These are phyloP conservation scores for Vitis amurensis DNA, from an alignment of 164 flowering plant species.

Conservation along the genomic window DNA sequence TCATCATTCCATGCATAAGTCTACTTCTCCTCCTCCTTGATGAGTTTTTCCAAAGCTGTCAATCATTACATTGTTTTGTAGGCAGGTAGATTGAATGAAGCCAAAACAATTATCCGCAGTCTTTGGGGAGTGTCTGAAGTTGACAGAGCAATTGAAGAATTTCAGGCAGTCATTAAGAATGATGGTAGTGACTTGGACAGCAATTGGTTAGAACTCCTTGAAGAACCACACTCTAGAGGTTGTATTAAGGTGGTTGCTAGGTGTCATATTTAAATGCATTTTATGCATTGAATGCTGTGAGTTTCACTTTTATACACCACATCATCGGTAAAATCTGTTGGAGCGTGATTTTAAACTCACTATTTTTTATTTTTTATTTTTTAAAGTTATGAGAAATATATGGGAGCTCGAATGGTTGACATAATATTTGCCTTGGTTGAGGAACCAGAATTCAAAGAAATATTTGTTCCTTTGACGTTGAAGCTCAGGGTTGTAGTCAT, in stretches of 20 bases:
- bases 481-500: no score
- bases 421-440: neutral
- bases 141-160: constrained; percentile 59
- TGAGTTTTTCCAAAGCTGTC: neutral
- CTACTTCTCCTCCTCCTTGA: neutral
- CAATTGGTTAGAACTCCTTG: constrained; percentile 72
- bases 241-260: constrained; percentile 40
- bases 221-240: constrained; percentile 80
- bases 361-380: neutral
- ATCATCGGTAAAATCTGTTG: no score
- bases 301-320: no score
- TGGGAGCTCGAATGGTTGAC: neutral
- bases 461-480: no score
- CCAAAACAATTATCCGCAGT: constrained; percentile 48
- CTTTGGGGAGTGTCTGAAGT: constrained; percentile 79
- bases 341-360: neutral
- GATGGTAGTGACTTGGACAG: constrained; percentile 58
- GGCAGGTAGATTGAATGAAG: constrained; percentile 67
- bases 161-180: constrained; percentile 57
- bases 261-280: neutral
- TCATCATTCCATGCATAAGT: neutral
- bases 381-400: neutral
- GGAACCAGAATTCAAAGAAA: no score
- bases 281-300: no score
- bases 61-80: constrained; percentile 18